phyloP scores from a whole-genome alignment of 768 basidiomycete species.

The Leccinum broughii region DNA sequence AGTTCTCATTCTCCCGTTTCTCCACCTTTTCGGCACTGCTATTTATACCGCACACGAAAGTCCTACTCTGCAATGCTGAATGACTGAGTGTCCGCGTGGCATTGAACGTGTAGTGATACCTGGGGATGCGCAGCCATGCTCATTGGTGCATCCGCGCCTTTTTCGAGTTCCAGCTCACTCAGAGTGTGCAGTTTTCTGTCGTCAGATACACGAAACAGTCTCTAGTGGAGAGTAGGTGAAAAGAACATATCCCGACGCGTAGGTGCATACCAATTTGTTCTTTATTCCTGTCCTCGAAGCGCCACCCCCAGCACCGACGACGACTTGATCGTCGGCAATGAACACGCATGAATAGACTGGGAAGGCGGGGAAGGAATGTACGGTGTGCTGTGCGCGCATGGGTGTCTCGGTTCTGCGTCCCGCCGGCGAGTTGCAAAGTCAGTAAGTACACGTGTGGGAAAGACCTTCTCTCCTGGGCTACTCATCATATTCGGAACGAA shows the following conservation, averaged over 20 bases:
- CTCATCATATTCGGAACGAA: background rate
- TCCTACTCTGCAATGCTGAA: conserved; percentile 38
- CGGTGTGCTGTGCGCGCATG: conserved; percentile 81
- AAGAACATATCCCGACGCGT: background rate
- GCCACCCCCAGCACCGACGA: conserved; percentile 91
- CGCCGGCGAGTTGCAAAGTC: background rate
- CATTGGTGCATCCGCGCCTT: conserved; percentile 94
- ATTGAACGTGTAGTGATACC: conserved; percentile 39
- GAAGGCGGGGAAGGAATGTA: conserved; percentile 76
- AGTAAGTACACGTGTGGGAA: conserved; percentile 21
- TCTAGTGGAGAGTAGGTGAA: conserved; percentile 41
- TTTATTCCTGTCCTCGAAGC: conserved; percentile 85
- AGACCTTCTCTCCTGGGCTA: conserved; percentile 10
- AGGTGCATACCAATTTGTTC: conserved; percentile 74
- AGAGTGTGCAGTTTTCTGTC: conserved; percentile 54
- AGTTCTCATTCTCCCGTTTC: conserved; percentile 79
- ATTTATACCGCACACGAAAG: conserved; percentile 86
- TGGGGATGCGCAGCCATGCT: conserved; percentile 74
- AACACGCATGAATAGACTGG: conserved; percentile 90
- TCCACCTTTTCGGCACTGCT: conserved; percentile 62
- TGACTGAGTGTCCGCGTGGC: background rate
- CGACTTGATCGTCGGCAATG: conserved; percentile 63
- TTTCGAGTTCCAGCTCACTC: conserved; percentile 73
- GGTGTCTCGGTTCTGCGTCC: background rate
- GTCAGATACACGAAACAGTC: conserved; percentile 62